Evolutionary conservation across 192 early-diverging fungal genomes (phyloP), one percentile per base, ranked within the genome.

Genomic region (Paraglomus brasilianum): DNA sequence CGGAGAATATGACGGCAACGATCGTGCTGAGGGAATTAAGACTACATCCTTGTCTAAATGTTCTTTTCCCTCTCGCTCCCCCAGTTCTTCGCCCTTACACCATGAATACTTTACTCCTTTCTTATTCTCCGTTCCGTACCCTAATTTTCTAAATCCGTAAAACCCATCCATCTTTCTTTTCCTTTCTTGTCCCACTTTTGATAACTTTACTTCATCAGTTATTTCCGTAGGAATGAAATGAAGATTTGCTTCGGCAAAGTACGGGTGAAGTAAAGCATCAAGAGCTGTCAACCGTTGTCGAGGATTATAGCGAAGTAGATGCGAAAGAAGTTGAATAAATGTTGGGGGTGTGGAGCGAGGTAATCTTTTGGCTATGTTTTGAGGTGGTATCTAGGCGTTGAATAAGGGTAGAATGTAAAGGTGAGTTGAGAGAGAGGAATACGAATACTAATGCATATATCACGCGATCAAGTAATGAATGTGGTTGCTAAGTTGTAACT

Each of bases 291-390:
- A 42, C 47, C 64, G 64, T 39, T 50, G 64, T n/a, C 17, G 36
- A 17, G 64, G 64, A 66, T 66, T 42, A 49, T 66, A 66, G 15
- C 36, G 64, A 17, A 66, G 50, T 24, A 66, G n/a, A 14, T 66
- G 48, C 19, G 24, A 30, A 38, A 66, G 9, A 50, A 66, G 50
- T 66, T 66, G 39, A 66, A 66, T 21, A 40, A 66, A 66, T 50
- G 38, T 21, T n/a, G 36, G 24, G 11, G 64, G 24, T 40, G 64
- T 66, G 10, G 14, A n/a, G 15, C 21, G 47, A 49, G 64, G 10
- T 6, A 66, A 66, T 15, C 30, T 39, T 50, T 50, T 66, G 21
- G 48, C 47, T 8, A 50, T 19, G 38, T 45, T 45, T 36, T 66
- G 21, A 0, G 64, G 64, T 7, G 7, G 22, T 13, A 6, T 66